Base-by-base conservation (phyloP, 345 rosid genomes). In the Sisymbrium irio region DNA sequence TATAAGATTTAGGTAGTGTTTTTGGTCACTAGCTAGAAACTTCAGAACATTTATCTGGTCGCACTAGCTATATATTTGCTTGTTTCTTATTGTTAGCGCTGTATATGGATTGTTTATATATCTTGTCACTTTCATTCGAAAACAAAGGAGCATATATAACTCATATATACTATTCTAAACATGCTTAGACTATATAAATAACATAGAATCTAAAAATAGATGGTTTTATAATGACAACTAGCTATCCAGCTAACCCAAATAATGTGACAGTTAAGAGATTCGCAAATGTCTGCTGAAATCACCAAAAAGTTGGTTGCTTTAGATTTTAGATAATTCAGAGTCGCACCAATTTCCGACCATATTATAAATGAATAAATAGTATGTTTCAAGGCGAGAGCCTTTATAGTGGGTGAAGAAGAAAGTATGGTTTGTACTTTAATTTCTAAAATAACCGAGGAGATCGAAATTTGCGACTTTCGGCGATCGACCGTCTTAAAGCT, bases 391-490 rank as follows among this genome's bases (percentile, higher is more conserved):
- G 51, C 44, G 3, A 47, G 47, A 65, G 59, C 60, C 33, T 46
- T 66, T 56, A 62, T 4, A 11, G 40, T 55, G 40, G 71, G 17
- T 44, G 77, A 73, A 65, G 72, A 36, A 47, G 41, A 66, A 65
- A 37, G 41, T 65, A 46, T 65, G 64, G 49, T 57, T 49, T 74
- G 50, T 65, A 57, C 72, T 74, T 20, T 27, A 27, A 65, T 13
- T 33, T 57, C 42, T 46, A 57, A 27, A 57, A 56, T 65, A 57
- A 47, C 15, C 6, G 60, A 65, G 8, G 55, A 58, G 46, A 37
- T 58, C 15, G 28, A 66, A 68, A 9, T 47, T 8, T 58, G 45
- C n/a, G 67, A 49, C 78, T 66, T 74, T 74, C 78, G 78, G 73
- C 78, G 60, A 66, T 47, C 60, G 61, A 65, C 18, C 53, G 19